Evolutionary conservation across 768 basidiomycete species (phyloP).

Genomic region (Russula abietina): DNA sequence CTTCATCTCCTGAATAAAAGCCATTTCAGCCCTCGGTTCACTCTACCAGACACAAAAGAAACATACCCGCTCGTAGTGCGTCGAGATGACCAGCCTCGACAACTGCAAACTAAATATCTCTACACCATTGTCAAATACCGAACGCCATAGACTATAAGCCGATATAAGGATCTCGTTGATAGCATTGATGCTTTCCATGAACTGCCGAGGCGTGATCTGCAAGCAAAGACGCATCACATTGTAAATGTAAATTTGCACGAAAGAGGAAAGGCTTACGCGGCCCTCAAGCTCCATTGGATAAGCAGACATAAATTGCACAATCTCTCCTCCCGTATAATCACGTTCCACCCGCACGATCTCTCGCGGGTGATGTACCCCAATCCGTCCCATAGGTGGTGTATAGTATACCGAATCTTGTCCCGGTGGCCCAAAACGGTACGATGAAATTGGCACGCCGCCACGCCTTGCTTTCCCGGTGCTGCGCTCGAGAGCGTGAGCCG

Average conservation of each 20-base stretch:
- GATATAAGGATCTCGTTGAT: slow-evolving; percentile 85
- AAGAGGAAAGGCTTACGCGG: slow-evolving; percentile 52
- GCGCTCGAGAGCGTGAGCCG: background rate
- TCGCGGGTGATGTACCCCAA: slow-evolving; percentile 85
- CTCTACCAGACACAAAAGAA: background rate
- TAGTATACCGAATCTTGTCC: slow-evolving; percentile 73
- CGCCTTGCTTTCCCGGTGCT: slow-evolving; percentile 30
- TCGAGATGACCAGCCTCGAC: slow-evolving; percentile 56
- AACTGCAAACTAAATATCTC: slow-evolving; percentile 77
- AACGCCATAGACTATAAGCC: slow-evolving; percentile 70
- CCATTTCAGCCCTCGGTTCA: background rate
- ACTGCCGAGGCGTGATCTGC: slow-evolving; percentile 87
- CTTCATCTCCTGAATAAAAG: slow-evolving; percentile 60
- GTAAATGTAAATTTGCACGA: background rate
- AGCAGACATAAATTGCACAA: slow-evolving; percentile 82
- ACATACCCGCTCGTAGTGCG: slow-evolving; percentile 79
- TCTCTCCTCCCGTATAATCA: slow-evolving; percentile 87
- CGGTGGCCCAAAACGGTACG: slow-evolving; percentile 82
- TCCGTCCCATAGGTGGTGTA: slow-evolving; percentile 71
- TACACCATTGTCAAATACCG: slow-evolving; percentile 73
- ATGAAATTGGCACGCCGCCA: slow-evolving; percentile 66
- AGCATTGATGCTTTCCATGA: slow-evolving; percentile 82
- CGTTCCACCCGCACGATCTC: slow-evolving; percentile 89
- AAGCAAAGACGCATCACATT: too few species aligned
- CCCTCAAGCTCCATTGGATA: slow-evolving; percentile 93